These are phyloP conservation scores for Silene conica DNA, from an alignment of 148 eudicot genomes.

Conservation along the genomic window DNA sequence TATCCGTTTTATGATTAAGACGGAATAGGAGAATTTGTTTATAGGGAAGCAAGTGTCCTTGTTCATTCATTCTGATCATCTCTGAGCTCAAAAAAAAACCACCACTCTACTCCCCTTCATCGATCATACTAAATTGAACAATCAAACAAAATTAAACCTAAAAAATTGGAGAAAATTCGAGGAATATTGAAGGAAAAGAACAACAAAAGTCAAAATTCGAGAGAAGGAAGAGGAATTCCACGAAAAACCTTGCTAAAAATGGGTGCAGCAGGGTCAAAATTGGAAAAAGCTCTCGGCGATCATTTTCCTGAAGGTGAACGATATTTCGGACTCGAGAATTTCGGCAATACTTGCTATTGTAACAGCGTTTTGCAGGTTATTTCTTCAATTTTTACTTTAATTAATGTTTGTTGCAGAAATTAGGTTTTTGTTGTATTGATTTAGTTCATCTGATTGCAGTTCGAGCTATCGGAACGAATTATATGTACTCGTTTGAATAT, in stretches of 20 bases:
- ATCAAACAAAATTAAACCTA: background rate
- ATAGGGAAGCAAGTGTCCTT: background rate
- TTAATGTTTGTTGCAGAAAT: background rate
- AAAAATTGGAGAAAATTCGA: constrained; percentile 22
- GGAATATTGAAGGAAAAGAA: constrained; percentile 16
- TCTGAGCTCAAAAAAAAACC: no score
- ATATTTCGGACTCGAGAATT: constrained; percentile 80
- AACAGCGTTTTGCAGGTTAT: constrained; percentile 78
- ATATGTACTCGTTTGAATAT: background rate
- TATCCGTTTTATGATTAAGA: no score
- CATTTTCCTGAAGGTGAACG: constrained; percentile 91
- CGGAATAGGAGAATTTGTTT: no score
- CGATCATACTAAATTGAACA: background rate
- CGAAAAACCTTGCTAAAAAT: constrained; percentile 22
- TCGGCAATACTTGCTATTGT: constrained; percentile 88
- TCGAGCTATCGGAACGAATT: no score
- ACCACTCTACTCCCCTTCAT: no score
- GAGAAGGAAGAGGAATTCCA: constrained; percentile 10
- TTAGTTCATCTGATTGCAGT: no score
- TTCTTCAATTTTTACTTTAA: background rate
- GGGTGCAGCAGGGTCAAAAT: constrained; percentile 85
- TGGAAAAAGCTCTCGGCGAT: constrained; percentile 85
- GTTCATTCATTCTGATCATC: background rate
- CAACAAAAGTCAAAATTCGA: constrained; percentile 12
- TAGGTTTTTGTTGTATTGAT: constrained; percentile 15